Conservation (phyloP, 2,329 filamentous ascomycete species). For the Ophiocordyceps camponoti-leonardi region DNA sequence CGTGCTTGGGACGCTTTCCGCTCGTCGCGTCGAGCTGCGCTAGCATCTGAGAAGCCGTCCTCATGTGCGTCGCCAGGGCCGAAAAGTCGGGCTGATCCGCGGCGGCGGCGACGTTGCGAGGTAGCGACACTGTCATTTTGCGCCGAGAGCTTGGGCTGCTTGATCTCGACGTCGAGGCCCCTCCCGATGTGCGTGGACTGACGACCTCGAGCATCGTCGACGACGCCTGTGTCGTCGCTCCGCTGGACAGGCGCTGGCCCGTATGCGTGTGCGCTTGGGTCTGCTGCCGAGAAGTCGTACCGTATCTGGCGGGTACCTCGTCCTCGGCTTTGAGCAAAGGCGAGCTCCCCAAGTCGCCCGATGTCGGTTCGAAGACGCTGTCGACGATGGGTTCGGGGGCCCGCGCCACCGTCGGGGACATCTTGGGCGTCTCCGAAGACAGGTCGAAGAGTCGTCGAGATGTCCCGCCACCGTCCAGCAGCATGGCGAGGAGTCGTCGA, state of each 20-base stretch:
- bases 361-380: constrained; percentile 71
- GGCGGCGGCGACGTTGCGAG: constrained; percentile 33
- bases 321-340: constrained; percentile 46
- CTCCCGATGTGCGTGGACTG: constrained; percentile 48
- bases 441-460: constrained; percentile 49
- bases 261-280: constrained; percentile 14
- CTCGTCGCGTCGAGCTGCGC: constrained; percentile 67
- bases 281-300: constrained; percentile 5
- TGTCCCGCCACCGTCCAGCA: constrained; percentile 39
- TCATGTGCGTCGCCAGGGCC: constrained; percentile 72
- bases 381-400: constrained; percentile 34
- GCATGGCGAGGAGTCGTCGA: constrained; percentile 39
- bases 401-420: constrained; percentile 19
- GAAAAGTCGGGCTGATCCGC: constrained; percentile 65
- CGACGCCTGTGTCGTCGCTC: constrained; percentile 33
- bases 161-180: constrained; percentile 48
- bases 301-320: constrained; percentile 16
- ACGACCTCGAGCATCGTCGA: constrained; percentile 42
- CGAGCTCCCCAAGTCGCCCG: constrained; percentile 61
- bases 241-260: constrained; percentile 41
- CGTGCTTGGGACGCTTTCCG: constrained; percentile 61
- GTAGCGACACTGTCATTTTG: constrained; percentile 41
- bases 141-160: constrained; percentile 45
- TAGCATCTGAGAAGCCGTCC: constrained; percentile 73
- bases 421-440: constrained; percentile 44